Evolutionary conservation across 768 basidiomycete genomes (phyloP).

Genomic region (Kwoniella botswanensis): DNA sequence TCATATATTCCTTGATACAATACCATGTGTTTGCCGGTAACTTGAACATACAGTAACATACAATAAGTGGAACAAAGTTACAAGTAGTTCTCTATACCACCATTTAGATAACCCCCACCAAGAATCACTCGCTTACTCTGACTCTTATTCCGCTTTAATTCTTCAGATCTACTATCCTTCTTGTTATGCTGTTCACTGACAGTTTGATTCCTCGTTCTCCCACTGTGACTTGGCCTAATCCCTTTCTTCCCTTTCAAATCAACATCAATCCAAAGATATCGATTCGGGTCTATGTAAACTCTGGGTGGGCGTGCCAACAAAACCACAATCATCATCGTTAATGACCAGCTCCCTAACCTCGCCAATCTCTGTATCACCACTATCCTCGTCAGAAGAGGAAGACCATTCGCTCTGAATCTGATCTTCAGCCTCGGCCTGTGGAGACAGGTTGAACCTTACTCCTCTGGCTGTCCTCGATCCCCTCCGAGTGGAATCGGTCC

Average conservation of each 20-base stretch:
- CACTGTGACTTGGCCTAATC: neutral
- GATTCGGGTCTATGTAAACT: neutral
- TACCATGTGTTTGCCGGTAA: neutral
- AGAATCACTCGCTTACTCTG: slow-evolving; percentile 6
- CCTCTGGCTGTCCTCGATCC: slow-evolving; percentile 19
- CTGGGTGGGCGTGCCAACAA: neutral
- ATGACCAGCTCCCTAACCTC: neutral
- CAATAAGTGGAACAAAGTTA: neutral
- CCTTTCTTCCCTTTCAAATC: neutral
- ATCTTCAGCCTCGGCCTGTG: neutral
- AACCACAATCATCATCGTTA: neutral
- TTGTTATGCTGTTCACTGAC: neutral
- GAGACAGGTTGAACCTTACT: slow-evolving; percentile 38
- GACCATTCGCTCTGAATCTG: slow-evolving; percentile 1
- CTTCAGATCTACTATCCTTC: neutral
- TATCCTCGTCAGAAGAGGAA: neutral
- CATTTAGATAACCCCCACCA: slow-evolving; percentile 29
- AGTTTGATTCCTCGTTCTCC: neutral
- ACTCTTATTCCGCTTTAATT: neutral
- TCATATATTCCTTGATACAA: neutral
- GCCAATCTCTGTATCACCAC: neutral
- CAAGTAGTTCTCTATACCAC: slow-evolving; percentile 21
- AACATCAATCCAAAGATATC: neutral
- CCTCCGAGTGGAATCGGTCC: slow-evolving; percentile 13
- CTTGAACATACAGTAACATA: neutral